A percentile compares a stretch with the other conserved stretches of the same genome.
Conservation (phyloP, 306 rosid species). For the Casuarina equisetifolia region DNA sequence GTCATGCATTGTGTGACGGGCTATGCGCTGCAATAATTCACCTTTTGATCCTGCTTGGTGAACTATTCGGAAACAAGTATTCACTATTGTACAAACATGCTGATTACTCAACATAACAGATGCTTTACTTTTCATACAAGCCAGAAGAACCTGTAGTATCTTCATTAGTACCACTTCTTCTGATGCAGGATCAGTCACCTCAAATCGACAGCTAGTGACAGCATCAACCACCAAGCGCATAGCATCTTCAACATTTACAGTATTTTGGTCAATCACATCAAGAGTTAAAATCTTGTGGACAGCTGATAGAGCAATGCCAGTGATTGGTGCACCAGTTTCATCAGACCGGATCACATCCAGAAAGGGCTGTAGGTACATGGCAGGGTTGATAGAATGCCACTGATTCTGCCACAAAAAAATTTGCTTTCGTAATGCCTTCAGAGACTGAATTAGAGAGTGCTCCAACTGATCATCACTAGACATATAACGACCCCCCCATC, state of each 20-base stretch:
- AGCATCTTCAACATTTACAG: constrained; percentile 82
- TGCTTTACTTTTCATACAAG: constrained; percentile 97
- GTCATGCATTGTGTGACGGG: constrained; percentile 92
- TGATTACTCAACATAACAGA: constrained; percentile 92
- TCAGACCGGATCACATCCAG: constrained; percentile 91
- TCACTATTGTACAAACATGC: constrained; percentile 94
- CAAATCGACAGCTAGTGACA: constrained; percentile 95
- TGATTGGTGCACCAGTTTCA: constrained; percentile 95
- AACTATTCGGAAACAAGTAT: constrained; percentile 93
- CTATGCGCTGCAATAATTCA: constrained; percentile 87
- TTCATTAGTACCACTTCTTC: constrained; percentile 94
- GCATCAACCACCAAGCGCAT: constrained; percentile 97
- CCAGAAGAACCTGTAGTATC: constrained; percentile 92
- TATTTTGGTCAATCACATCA: constrained; percentile 84
- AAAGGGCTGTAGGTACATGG: constrained; percentile 88
- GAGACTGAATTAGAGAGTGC: constrained; percentile 82
- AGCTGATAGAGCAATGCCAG: constrained; percentile 90
- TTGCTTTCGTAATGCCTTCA: constrained; percentile 80
- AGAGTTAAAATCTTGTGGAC: constrained; percentile 89
- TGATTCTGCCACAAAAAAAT: constrained; percentile 90
- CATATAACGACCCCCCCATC: constrained; percentile 92
- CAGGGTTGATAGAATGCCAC: constrained; percentile 87
- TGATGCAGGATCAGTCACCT: constrained; percentile 89
- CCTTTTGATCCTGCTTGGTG: constrained; percentile 95
- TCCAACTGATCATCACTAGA: constrained; percentile 97